Conservation (phyloP, 306 rosid genomes). For the Sphenostylis stenocarpa region DNA sequence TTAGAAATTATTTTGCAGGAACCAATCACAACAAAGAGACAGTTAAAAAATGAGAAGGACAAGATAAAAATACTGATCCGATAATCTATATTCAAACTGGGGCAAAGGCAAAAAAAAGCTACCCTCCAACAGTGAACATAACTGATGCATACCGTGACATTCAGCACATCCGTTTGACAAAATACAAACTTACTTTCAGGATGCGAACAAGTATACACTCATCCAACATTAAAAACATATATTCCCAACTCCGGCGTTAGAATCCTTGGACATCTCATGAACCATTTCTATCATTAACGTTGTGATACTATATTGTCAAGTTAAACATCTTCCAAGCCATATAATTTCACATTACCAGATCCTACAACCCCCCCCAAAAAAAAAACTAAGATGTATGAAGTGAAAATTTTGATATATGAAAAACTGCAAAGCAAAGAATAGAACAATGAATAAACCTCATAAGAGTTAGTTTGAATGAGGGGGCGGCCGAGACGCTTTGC, state of each 20-base stretch:
- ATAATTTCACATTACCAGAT: background rate
- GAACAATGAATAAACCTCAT: conserved; percentile 57
- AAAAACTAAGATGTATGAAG: background rate
- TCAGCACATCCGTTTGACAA: background rate
- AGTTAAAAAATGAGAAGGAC: background rate
- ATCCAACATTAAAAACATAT: background rate
- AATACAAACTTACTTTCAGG: background rate
- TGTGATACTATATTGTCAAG: background rate
- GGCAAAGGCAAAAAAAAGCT: background rate
- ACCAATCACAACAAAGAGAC: background rate
- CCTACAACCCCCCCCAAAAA: background rate
- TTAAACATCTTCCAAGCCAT: background rate
- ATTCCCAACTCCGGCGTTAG: background rate
- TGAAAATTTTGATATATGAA: too few relatives aligned
- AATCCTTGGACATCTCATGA: background rate
- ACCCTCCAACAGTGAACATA: background rate
- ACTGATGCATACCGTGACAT: background rate
- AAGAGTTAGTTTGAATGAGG: conserved; percentile 81
- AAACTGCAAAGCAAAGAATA: background rate
- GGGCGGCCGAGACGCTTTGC: conserved; percentile 97
- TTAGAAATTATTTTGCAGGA: background rate
- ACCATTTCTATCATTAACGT: background rate
- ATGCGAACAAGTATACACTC: background rate
- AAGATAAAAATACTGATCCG: background rate
- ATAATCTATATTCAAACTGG: background rate